Base-by-base conservation (phyloP, 2,329 filamentous ascomycete genomes). In the Phoma herbarum region DNA sequence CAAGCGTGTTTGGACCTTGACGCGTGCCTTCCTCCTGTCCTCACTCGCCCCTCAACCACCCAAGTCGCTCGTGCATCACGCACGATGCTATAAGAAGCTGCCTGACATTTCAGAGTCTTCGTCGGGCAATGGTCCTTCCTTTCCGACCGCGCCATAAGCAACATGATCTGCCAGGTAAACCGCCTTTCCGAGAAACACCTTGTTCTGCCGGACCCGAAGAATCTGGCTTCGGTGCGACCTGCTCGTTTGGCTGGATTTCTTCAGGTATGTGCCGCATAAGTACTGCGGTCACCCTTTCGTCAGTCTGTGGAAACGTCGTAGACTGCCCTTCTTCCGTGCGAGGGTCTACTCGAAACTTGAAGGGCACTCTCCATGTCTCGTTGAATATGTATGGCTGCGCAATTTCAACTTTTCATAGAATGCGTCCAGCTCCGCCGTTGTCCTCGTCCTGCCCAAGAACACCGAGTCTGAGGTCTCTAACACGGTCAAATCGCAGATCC, bases 1-100 rank as follows among this genome's bases (percentile, higher is more conserved):
- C 31, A 53, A 54, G 50, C 50, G 43, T 31, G 51, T 46, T 20
- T 48, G 25, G 33, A 45, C 28, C 18, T n/a, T 18, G n/a, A 46
- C 50, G 41, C 49, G 37, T 52, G 23, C 44, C 29, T 29, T 35
- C n/a, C 33, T 20, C 11, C 4, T 16, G 6, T 45, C 37, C 44
- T 29, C 55, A 37, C 28, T 47, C 48, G 43, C 4, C 11, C 35
- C 26, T 47, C 33, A 33, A 31, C 20, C 29, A n/a, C 20, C 12
- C 16, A 35, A 10, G 6, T 35, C 29, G 18, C 45, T 47, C 26
- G 12, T 6, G 14, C 12, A 14, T n/a, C 12, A n/a, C 41, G 22
- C 41, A 43, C 41, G 23, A 25, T 26, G 22, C 23, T 26, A 12
- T 26, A 12, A 25, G 9, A 23, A 43, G 14, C 23, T 43, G 7